phyloP scores from a whole-genome alignment of 2,329 filamentous ascomycete genomes.

The Ceratocystis huliohia region DNA sequence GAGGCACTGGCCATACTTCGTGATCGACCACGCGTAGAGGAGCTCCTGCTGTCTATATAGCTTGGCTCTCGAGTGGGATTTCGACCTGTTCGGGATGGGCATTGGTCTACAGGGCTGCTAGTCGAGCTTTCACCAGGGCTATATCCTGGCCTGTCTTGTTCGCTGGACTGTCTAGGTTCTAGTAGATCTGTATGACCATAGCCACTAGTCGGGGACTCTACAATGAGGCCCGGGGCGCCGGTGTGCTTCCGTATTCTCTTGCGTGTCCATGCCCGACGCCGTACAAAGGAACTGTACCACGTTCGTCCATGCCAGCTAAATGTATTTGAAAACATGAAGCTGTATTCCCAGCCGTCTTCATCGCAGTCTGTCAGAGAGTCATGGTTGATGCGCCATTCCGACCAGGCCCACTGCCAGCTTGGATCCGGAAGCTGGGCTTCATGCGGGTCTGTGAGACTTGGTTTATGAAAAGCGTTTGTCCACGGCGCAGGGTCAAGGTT shows the following conservation, averaged over 20 bases:
- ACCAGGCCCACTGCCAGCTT: slow-evolving; percentile 79
- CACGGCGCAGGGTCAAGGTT: slow-evolving; percentile 76
- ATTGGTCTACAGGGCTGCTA: not conserved
- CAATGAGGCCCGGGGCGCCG: slow-evolving; percentile 29
- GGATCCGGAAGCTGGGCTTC: slow-evolving; percentile 91
- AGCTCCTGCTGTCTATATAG: slow-evolving; percentile 1
- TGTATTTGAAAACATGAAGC: slow-evolving; percentile 63
- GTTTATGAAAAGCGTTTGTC: slow-evolving; percentile 57
- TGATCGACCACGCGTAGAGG: slow-evolving; percentile 2
- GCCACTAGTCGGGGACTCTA: slow-evolving; percentile 2
- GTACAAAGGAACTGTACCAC: slow-evolving; percentile 94
- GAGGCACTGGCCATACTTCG: slow-evolving; percentile 17
- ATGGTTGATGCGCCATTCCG: slow-evolving; percentile 52
- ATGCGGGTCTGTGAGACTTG: slow-evolving; percentile 54
- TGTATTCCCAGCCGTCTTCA: slow-evolving; percentile 92
- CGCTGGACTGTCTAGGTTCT: not conserved
- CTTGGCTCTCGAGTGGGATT: not conserved
- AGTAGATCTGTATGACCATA: slow-evolving; percentile 3
- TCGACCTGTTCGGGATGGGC: slow-evolving; percentile 1
- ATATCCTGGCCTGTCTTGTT: not conserved
- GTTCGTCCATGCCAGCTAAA: slow-evolving; percentile 80
- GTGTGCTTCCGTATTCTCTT: slow-evolving; percentile 53
- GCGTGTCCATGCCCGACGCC: slow-evolving; percentile 75
- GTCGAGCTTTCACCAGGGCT: not conserved
- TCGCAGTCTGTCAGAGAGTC: slow-evolving; percentile 60